Conservation (phyloP, 148 eudicot species). For the Silene latifolia region DNA sequence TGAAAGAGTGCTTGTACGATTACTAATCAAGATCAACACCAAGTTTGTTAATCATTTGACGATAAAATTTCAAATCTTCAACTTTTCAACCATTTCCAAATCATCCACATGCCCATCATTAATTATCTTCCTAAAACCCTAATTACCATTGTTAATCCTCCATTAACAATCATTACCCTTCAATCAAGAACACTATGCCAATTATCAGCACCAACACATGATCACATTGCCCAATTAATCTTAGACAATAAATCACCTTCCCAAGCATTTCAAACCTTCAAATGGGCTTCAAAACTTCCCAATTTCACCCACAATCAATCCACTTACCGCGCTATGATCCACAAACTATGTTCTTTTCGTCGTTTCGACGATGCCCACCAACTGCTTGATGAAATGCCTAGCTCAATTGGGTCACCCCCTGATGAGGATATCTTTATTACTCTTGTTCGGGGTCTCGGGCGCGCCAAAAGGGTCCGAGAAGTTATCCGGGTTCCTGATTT, state of each 20-base stretch:
- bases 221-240: slow-evolving; percentile 64
- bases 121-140: not conserved
- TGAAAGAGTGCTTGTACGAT: too few relatives aligned
- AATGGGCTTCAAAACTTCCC: slow-evolving; percentile 85
- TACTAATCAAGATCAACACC: too few relatives aligned
- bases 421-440: slow-evolving; percentile 79
- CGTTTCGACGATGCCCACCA: slow-evolving; percentile 52
- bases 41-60: not conserved
- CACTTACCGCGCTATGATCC: slow-evolving; percentile 70
- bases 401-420: slow-evolving; percentile 65
- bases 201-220: slow-evolving; percentile 43
- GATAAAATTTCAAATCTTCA: not conserved
- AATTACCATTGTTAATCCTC: not conserved
- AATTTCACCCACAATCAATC: slow-evolving; percentile 64
- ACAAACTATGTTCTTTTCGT: slow-evolving; percentile 69
- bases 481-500: slow-evolving; percentile 57
- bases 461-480: slow-evolving; percentile 53
- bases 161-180: not conserved
- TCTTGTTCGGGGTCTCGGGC: slow-evolving; percentile 64
- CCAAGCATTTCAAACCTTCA: slow-evolving; percentile 71
- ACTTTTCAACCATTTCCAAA: not conserved
- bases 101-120: not conserved
- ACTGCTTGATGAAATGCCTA: slow-evolving; percentile 87
- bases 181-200: slow-evolving; percentile 41
- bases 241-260: slow-evolving; percentile 59